Evolutionary conservation across 1,284 basidiomycete genomes (phyloP), one percentile per base, ranked within the genome.

Genomic region (Cronartium quercuum): DNA sequence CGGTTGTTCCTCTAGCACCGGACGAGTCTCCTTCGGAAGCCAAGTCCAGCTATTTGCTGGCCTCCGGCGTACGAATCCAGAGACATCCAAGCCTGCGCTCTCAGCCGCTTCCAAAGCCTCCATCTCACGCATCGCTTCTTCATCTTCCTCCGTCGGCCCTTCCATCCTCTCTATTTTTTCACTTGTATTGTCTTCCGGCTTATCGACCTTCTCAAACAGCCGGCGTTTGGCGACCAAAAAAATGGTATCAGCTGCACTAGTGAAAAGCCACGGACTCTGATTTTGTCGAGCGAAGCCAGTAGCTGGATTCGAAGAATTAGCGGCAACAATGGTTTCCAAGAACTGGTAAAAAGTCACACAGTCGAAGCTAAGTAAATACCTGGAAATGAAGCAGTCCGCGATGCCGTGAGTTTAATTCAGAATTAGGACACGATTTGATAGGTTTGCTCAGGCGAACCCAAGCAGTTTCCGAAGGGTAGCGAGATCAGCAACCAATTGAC

Each of bases 301-400:
- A 41, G 71, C 63, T 47, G 75, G 74, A 58, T 79, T 78, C 0
- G 85, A 76, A 18, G 80, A 87, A 79, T 91, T 91, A 0, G 91
- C 86, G 0, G 87, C 87, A n/a, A 92, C 85, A 67, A 98, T 86
- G 0, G 91, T 92, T 82, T 98, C 94, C 67, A 98, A 88, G 81
- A 94, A 97, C 0, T 89, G 88, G 75, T 95, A 89, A 81, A 97
- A 98, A 6, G 90, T 89, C 12, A 98, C 87, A 1, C 92, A 87
- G 79, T 98, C 94, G 80, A 97, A 96, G 1, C 91, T 89, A 44
- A 98, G 84, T 0, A 98, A 87, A 82, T 92, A 96, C 65, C 90
- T 92, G 80, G 62, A 41, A 76, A 38, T 18, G 42, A 69, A 18
- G 5, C 64, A 13, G 6, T 55, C 44, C 76, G 77, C 29, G 18